Percentiles rank a stretch among this genome's conserved stretches.
phyloP scores from a whole-genome alignment of 2,329 filamentous ascomycete genomes.

The Sarocladium oryzae region DNA sequence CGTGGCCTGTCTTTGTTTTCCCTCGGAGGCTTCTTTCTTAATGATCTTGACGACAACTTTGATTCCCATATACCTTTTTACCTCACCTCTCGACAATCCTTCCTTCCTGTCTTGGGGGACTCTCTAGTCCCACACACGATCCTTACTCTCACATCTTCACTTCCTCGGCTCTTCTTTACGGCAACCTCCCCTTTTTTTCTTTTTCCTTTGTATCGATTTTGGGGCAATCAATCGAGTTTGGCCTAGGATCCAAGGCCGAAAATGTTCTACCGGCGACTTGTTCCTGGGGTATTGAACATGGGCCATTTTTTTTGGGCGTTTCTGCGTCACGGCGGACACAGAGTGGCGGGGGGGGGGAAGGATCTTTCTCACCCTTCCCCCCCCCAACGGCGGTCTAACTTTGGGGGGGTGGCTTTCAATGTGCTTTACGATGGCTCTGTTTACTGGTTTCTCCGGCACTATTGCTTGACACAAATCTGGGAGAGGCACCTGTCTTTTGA shows the following conservation, averaged over 20 bases:
- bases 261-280: background rate
- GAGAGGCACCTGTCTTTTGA: slow-evolving; percentile 3
- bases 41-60: slow-evolving; percentile 10
- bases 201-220: too few relatives aligned
- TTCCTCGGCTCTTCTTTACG: background rate
- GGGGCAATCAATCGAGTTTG: background rate
- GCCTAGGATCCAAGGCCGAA: background rate
- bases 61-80: slow-evolving; percentile 5
- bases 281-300: background rate
- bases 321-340: slow-evolving; percentile 3
- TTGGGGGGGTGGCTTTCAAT: too few relatives aligned
- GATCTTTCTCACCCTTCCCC: too few relatives aligned
- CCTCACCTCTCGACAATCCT: background rate
- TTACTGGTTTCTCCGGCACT: background rate
- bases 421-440: too few relatives aligned
- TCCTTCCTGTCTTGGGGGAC: background rate
- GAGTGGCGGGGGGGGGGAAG: background rate
- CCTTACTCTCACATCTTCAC: background rate
- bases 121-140: background rate
- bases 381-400: background rate
- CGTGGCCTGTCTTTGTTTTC: background rate
- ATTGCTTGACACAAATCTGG: slow-evolving; percentile 6
- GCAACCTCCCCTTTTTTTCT: background rate
- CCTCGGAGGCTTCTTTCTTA: slow-evolving; percentile 5
- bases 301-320: background rate